These are phyloP conservation scores for Penicillium egyptiacum DNA, from an alignment of 495 filamentous ascomycete species.

Conservation along the genomic window DNA sequence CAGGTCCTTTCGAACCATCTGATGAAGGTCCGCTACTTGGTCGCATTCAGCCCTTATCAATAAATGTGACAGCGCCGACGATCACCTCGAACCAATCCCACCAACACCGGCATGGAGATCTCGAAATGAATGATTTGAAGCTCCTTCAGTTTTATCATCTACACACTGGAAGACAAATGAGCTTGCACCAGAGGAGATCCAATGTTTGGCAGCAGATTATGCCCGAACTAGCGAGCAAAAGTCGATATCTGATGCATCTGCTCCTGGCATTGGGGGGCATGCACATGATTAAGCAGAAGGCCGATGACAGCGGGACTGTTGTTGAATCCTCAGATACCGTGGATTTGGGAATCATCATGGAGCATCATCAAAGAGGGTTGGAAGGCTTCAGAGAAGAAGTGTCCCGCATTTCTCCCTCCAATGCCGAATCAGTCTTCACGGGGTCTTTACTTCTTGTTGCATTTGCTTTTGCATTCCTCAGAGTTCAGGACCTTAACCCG, in stretches of 20 bases:
- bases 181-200: slow-evolving; percentile 1
- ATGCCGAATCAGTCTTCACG: slow-evolving; percentile 4
- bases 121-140: slow-evolving; percentile 14
- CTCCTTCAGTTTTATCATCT: slow-evolving; percentile 13
- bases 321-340: slow-evolving; percentile 5
- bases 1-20: neutral
- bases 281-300: slow-evolving; percentile 9
- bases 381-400: slow-evolving; percentile 12
- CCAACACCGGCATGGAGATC: neutral
- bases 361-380: slow-evolving; percentile 20
- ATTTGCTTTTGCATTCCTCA: neutral
- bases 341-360: slow-evolving; percentile 10
- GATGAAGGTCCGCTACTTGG: neutral
- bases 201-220: slow-evolving; percentile 12
- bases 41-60: slow-evolving; percentile 1
- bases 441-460: slow-evolving; percentile 8
- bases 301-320: neutral
- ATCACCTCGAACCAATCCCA: neutral
- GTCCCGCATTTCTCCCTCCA: neutral
- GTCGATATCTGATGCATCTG: slow-evolving; percentile 19
- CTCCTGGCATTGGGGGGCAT: slow-evolving; percentile 18
- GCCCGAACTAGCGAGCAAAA: slow-evolving; percentile 7
- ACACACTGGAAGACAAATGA: slow-evolving; percentile 16
- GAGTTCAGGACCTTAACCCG: neutral
- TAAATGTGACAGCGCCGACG: slow-evolving; percentile 2